Base-by-base conservation (phyloP, 73 alveolate species). In the Blepharisma japonicum region DNA sequence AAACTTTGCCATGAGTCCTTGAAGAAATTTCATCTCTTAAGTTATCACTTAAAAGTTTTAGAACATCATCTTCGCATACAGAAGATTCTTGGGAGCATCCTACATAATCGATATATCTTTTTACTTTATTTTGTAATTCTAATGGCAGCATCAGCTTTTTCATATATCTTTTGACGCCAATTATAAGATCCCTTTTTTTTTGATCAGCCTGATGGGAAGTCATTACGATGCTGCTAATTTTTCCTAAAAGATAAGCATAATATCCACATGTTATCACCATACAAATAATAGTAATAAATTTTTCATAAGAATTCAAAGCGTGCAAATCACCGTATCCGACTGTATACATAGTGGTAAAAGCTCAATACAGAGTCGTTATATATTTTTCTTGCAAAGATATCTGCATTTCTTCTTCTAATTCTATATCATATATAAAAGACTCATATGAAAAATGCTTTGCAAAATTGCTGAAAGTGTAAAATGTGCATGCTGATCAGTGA, bases 251-350 rank as follows among this genome's bases (percentile, higher is more conserved):
- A 61, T 61, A 61, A 2, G 74, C 74, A 39, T 14, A 61, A 61
- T 61, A 61, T 2, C 47, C 74, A 61, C 74, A 61, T n/a, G 74
- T 14, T 0, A 14, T 14, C 18, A 5, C 38, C 74, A 61, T 61
- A 39, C 74, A 61, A 61, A n/a, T 61, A 3, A 61, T 11, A 20
- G 74, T 2, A 8, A 61, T 39, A 61, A 25, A 8, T 39, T 2
- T 61, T 61, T 61, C 74, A 14, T 8, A 61, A 20, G 74, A 48
- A 39, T 61, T 61, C 74, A 14, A 39, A 20, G 81, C 67, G n/a
- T 32, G 21, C 45, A 71, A 27, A 45, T 71, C 81, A 5, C 81
- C 81, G 25, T 71, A 71, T 6, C 81, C 81, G 45, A 71, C 81
- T 46, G 81, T 47, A 9, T 27, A 9, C 74, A 61, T 61, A 20